A percentile compares a stretch with the other conserved stretches of the same genome.
These are phyloP conservation scores for Dryas drummondii DNA, from an alignment of 306 rosid species.

Conservation along the genomic window DNA sequence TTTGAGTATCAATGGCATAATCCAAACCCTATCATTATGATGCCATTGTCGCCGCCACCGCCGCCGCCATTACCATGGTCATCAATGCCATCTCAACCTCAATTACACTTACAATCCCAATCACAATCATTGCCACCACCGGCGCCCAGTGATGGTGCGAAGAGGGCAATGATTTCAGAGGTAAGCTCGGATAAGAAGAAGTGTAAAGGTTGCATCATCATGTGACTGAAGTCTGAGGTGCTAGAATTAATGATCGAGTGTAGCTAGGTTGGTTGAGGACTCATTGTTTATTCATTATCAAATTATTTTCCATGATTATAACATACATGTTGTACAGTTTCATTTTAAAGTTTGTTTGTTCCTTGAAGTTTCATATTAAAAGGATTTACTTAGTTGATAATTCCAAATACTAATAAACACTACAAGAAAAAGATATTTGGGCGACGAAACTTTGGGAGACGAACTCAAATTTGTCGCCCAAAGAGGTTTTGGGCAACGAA, in stretches of 20 bases:
- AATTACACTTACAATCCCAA: neutral
- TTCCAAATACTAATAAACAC: too few species aligned
- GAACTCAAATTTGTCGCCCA: too few species aligned
- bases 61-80: neutral
- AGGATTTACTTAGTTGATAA: too few species aligned
- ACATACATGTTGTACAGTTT: neutral
- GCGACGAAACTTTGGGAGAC: too few species aligned
- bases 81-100: neutral
- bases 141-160: neutral
- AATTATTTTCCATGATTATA: neutral
- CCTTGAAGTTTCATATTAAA: neutral
- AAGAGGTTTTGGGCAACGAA: too few species aligned
- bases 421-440: too few species aligned
- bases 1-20: constrained; percentile 23
- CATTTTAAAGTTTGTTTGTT: neutral
- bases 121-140: neutral
- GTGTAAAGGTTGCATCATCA: neutral
- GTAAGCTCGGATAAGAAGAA: neutral
- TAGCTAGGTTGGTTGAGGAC: neutral
- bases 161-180: neutral
- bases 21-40: constrained; percentile 4
- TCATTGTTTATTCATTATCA: neutral
- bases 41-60: neutral
- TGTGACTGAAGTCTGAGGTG: neutral
- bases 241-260: neutral